Conservation (phyloP, 192 early-diverging fungal species). For the Neocallimastix lanati region DNA sequence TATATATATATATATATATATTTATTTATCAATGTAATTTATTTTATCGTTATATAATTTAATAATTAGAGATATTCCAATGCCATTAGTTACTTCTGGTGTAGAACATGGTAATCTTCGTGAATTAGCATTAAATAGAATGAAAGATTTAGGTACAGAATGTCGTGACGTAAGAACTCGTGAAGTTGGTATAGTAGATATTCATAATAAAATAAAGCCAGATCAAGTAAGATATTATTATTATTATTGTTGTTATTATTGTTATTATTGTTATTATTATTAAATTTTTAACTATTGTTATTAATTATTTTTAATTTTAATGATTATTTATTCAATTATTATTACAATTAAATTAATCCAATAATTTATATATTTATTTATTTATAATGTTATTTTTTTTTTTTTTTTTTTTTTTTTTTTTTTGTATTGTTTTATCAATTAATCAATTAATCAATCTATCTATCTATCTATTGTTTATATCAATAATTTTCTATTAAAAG, state of each 20-base stretch:
- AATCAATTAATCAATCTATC: background rate
- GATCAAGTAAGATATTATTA: conserved; percentile 62
- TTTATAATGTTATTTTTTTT: too few species aligned
- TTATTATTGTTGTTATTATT: too few species aligned
- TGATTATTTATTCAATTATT: too few species aligned
- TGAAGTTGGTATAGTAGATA: conserved; percentile 96
- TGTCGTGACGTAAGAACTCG: conserved; percentile 95
- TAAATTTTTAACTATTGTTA: too few species aligned
- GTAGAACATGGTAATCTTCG: conserved; percentile 96
- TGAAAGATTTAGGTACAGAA: conserved; percentile 89
- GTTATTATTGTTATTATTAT: too few species aligned
- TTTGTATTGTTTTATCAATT: too few species aligned
- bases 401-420: too few species aligned
- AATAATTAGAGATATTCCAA: conserved; percentile 71
- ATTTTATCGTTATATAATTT: background rate
- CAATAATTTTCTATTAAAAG: too few species aligned
- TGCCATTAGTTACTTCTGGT: conserved; percentile 95
- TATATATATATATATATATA: background rate
- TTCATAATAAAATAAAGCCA: conserved; percentile 85
- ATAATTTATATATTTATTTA: too few species aligned
- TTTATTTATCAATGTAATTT: conserved; percentile 1
- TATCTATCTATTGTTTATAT: too few species aligned
- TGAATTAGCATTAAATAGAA: conserved; percentile 82
- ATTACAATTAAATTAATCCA: too few species aligned
- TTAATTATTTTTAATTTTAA: too few species aligned